Evolutionary conservation across 2,329 filamentous ascomycete genomes (phyloP), one percentile per base, ranked within the genome.

Genomic region (Emmonsia crescens): DNA sequence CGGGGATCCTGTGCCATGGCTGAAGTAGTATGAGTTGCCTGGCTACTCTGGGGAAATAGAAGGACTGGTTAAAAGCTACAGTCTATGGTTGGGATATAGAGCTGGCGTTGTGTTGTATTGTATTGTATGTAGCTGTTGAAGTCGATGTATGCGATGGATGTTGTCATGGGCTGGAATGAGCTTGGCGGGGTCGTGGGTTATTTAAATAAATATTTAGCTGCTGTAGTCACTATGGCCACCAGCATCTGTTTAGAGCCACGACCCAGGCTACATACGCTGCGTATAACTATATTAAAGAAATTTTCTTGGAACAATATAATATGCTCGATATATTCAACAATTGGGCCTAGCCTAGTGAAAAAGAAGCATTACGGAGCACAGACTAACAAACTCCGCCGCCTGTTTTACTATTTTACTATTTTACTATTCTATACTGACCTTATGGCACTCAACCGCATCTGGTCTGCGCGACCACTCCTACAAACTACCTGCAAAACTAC

Each of bases 1-100:
- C 87, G 85, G 65, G 89, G 89, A 75, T 93, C 89, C 80, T 88
- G 85, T 65, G 91, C 91, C 64, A 66, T 66, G 38, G 48, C 27
- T 49, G 19, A 19, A 44, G 10, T 44, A 48, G 29, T 36, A 16
- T 24, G 42, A 3, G 31, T 1, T 27, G 33, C 21, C 24, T 24
- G 52, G 33, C 1, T 40, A 19, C n/a, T 24, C 8, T 54, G 6
- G 8, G 16, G 51, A 33, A 21, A 2, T 54, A 4, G 31, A 36
- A 36, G 9, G 21, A 9, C 51, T 19, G 19, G 49, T 19, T 5
- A 14, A 33, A 36, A 33, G 10, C n/a, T 52, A 54, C 29, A n/a
- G 8, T 10, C 19, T 21, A 5, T 2, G 42, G 19, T 46, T 46
- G 6, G 29, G 19, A 54, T 36, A 31, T 49, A 40, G 27, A 49